Percentiles rank a stretch among this genome's conserved stretches.
phyloP scores from a whole-genome alignment of 371 early-diverging fungal genomes.

The Rhizopus microsporus region DNA sequence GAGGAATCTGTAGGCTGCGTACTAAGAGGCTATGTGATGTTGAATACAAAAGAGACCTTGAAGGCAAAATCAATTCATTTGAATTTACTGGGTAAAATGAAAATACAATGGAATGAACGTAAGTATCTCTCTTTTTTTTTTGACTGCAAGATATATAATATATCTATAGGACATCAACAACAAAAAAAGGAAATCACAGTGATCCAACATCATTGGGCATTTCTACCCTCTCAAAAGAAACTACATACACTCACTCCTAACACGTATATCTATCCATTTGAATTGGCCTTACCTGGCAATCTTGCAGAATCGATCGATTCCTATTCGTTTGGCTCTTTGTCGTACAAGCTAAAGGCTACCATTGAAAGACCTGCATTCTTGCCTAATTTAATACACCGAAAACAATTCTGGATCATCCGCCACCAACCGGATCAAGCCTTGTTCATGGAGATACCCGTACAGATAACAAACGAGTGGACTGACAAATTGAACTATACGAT shows the following conservation, averaged over 20 bases:
- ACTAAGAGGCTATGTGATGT: slow-evolving; percentile 29
- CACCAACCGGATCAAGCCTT: background rate
- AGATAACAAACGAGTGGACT: slow-evolving; percentile 31
- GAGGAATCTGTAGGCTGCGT: slow-evolving; percentile 42
- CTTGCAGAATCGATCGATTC: slow-evolving; percentile 40
- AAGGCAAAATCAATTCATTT: slow-evolving; percentile 34
- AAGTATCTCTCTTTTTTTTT: slow-evolving; percentile 7
- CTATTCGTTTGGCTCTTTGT: slow-evolving; percentile 33
- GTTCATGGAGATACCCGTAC: slow-evolving; percentile 13
- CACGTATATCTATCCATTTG: slow-evolving; percentile 40
- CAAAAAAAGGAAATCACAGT: slow-evolving; percentile 27
- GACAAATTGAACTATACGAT: slow-evolving; percentile 31
- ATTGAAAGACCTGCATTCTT: slow-evolving; percentile 38
- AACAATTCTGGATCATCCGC: slow-evolving; percentile 18
- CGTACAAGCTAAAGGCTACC: slow-evolving; percentile 42
- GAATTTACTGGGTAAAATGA: slow-evolving; percentile 29
- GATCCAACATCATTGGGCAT: slow-evolving; percentile 33
- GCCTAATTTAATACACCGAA: slow-evolving; percentile 28
- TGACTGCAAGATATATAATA: background rate
- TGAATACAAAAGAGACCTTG: slow-evolving; percentile 24
- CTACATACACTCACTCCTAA: slow-evolving; percentile 17
- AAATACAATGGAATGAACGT: slow-evolving; percentile 38
- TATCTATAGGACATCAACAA: slow-evolving; percentile 20
- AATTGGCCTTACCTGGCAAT: slow-evolving; percentile 37
- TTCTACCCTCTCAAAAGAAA: slow-evolving; percentile 27